Base-by-base conservation (phyloP, 2,329 filamentous ascomycete species). In the Mycosphaerelloides madeirae region DNA sequence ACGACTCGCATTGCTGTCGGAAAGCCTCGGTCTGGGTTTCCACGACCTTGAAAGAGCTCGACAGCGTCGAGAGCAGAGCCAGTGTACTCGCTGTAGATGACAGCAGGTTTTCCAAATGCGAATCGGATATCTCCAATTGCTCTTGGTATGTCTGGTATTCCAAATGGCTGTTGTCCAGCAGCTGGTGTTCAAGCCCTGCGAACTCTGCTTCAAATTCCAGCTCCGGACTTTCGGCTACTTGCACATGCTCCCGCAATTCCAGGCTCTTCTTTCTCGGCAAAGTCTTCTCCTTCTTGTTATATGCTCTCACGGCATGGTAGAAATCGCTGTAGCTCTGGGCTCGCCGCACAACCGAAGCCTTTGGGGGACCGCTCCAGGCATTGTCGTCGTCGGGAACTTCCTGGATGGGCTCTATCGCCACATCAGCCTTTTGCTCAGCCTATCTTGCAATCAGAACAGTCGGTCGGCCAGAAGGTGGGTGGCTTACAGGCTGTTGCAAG, bases 1-100 rank as follows among this genome's bases (percentile, higher is more conserved):
- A 75, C 44, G 87, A 85, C 62, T 96, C 88, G 67, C 93, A 98
- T 66, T 95, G 89, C 36, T 84, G 81, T 63, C 90, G 87, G 70
- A 98, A 97, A 12, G 85, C 84, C n/a, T 85, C 87, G 0, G 93
- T 98, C 68, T 97, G 91, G 8, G 79, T 74, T 58, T 96, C 89
- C 38, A 98, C 91, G 1, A 84, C 75, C 55, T 84, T 83, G 70
- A 98, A 98, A 4, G 90, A 91, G 57, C 84, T 80, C 12, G 90
- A 90, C 13, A 98, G 76, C 1, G 79, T 81, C 13, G 85, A 83
- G 20, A 98, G 76, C 14, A 94, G 74, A 33, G 81, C 75, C 31
- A 98, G 74, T 0, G 89, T 85, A 14, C 78, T 78, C 43, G 86
- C 80, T 1, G 91, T 89, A 62, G 89, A 87, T 20, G 78, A 72